phyloP scores from a whole-genome alignment of 1,284 basidiomycete species.

The Golubevia pallescens region DNA sequence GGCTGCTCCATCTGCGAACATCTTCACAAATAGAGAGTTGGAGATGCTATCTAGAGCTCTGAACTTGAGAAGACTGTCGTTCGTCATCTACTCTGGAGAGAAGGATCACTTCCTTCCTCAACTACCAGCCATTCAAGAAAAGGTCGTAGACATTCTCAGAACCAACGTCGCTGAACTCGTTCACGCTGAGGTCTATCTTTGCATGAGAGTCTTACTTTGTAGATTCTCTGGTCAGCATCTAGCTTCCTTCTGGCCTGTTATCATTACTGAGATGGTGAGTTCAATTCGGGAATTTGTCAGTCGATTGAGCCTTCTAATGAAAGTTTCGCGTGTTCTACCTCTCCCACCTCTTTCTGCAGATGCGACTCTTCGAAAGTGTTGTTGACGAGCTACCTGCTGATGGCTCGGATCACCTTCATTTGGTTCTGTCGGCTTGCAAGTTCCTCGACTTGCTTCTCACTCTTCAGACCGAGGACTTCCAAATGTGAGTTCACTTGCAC shows the following conservation, averaged over 20 bases:
- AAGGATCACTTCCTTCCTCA: slow-evolving; percentile 88
- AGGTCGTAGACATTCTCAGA: slow-evolving; percentile 88
- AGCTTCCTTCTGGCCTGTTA: slow-evolving; percentile 94
- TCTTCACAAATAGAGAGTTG: slow-evolving; percentile 93
- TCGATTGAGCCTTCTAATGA: too few relatives aligned
- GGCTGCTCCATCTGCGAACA: slow-evolving; percentile 86
- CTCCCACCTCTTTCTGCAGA: too few relatives aligned
- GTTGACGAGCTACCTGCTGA: slow-evolving; percentile 69
- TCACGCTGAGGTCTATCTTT: slow-evolving; percentile 88
- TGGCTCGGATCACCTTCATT: slow-evolving; percentile 79
- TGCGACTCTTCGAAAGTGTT: slow-evolving; percentile 70
- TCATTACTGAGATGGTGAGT: slow-evolving; percentile 91
- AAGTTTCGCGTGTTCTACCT: neutral
- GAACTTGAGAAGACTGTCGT: slow-evolving; percentile 85
- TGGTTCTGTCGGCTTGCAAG: slow-evolving; percentile 88
- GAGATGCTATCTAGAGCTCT: slow-evolving; percentile 88
- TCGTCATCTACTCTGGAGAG: slow-evolving; percentile 81
- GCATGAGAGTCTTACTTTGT: slow-evolving; percentile 86
- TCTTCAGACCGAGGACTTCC: slow-evolving; percentile 95
- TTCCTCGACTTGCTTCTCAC: slow-evolving; percentile 88
- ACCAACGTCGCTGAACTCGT: slow-evolving; percentile 79
- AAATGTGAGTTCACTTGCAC: slow-evolving; percentile 74
- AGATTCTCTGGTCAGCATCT: slow-evolving; percentile 90
- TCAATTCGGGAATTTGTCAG: too few relatives aligned
- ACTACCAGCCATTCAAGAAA: slow-evolving; percentile 91